Evolutionary conservation across 208 protist genomes (phyloP).

Genomic region (Naegleria gruberi): DNA sequence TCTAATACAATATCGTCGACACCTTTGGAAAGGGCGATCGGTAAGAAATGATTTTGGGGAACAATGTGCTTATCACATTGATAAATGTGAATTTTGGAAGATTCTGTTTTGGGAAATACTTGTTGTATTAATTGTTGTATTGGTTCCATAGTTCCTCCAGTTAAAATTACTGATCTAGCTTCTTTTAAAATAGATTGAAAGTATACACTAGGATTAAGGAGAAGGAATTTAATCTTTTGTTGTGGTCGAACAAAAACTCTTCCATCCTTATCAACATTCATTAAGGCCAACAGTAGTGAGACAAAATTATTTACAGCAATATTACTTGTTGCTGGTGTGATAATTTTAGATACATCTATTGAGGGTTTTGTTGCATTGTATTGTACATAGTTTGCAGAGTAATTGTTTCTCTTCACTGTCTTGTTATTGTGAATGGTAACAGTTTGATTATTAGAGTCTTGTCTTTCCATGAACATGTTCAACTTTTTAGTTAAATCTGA

Average conservation of each 20-base stretch:
- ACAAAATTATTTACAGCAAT: not conserved
- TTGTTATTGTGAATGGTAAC: not conserved
- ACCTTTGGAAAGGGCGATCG: slow-evolving; percentile 43
- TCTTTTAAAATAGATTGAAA: slow-evolving; percentile 56
- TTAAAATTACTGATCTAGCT: slow-evolving; percentile 59
- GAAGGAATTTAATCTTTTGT: slow-evolving; percentile 41
- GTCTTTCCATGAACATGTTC: slow-evolving; percentile 15
- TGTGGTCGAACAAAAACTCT: not conserved
- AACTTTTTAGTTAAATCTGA: slow-evolving; percentile 45
- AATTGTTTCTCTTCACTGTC: not conserved
- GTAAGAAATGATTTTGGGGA: slow-evolving; percentile 56
- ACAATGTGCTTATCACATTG: slow-evolving; percentile 63
- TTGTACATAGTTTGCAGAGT: not conserved
- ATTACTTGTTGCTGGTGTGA: not conserved
- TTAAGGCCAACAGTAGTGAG: not conserved
- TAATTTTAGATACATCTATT: not conserved
- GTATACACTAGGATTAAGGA: slow-evolving; percentile 51
- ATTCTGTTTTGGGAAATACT: not conserved
- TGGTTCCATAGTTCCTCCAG: slow-evolving; percentile 84
- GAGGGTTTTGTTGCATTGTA: not conserved
- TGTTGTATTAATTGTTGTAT: slow-evolving; percentile 31
- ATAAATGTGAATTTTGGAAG: slow-evolving; percentile 28
- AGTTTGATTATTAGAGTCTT: not conserved
- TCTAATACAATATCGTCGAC: slow-evolving; percentile 37
- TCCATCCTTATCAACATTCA: slow-evolving; percentile 15